These are phyloP conservation scores for Daedalea quercina DNA, from an alignment of 768 basidiomycete species.

Conservation along the genomic window DNA sequence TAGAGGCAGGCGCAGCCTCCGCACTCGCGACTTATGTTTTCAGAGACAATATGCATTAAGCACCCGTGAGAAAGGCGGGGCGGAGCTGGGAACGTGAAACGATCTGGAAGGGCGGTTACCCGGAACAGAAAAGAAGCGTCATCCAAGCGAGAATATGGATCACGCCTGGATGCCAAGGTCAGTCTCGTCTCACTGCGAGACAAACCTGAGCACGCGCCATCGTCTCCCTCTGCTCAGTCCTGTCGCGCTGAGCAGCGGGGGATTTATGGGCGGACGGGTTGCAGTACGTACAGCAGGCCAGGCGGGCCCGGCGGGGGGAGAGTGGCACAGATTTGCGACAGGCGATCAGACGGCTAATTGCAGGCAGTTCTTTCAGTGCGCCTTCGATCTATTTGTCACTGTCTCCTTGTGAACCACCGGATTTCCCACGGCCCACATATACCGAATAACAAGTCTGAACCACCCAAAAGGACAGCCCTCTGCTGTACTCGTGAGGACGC, in stretches of 20 bases:
- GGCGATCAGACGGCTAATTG: neutral
- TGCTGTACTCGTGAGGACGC: neutral
- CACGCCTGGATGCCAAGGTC: conserved; percentile 10
- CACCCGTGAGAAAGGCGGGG: conserved; percentile 9
- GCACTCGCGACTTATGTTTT: too few species aligned
- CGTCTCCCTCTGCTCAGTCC: too few species aligned
- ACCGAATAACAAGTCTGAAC: neutral
- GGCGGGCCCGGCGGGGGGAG: neutral
- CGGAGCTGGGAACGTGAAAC: conserved; percentile 15
- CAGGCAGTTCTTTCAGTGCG: neutral
- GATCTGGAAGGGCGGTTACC: conserved; percentile 14
- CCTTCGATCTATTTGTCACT: conserved; percentile 12
- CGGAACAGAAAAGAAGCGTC: conserved; percentile 12
- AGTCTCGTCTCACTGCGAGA: neutral
- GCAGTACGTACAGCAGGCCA: neutral
- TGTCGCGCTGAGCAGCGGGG: neutral
- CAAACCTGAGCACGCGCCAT: neutral
- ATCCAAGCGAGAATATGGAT: conserved; percentile 6
- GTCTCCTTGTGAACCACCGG: conserved; percentile 16
- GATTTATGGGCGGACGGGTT: neutral
- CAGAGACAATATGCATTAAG: neutral
- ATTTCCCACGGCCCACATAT: conserved; percentile 11
- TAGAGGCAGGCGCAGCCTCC: too few species aligned
- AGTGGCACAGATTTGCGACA: neutral
- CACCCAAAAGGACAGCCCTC: neutral